Evolutionary conservation across 164 flowering plant genomes (phyloP), one percentile per base, ranked within the genome.

Genomic region (Vitis amurensis): DNA sequence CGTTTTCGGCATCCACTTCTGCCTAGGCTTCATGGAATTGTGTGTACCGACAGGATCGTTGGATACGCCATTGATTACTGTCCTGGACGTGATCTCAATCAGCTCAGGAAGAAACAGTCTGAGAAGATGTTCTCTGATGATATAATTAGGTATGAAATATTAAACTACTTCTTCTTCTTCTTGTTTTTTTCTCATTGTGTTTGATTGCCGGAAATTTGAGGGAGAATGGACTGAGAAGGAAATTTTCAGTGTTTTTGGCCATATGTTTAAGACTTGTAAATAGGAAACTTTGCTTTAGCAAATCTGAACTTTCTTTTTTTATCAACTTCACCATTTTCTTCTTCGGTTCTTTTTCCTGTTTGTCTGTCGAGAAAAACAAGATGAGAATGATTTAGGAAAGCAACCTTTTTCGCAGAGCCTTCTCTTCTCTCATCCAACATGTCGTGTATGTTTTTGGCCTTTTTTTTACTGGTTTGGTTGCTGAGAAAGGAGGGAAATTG

Each of bases 121-220:
- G 97, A 93, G 73, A 81, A 85, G 55, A 91, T 86, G 89, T 93
- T 93, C 76, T 90, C 97, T 61, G 87, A 84, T 30, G 92, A 90
- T 1, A 63, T 81, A 29, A 93, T 90, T 73, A 86, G 97, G 98
- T 91, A 61, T 13, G 15, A 56, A 12, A 48, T 30, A 6, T 19
- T 17, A 50, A 8, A 49, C 48, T 56, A 10, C 19, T 50, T 55
- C 10, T 5, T 64, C 9, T 49, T 3, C 13, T 30, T 61, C 12
- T 50, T 1, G 9, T 15, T 2, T 23, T 15, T 2, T 23, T 11
- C 17, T 19, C 11, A 57, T 50, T 63, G 63, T 19, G 17, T 47
- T 63, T 30, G n/a, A 2, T 7, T 16, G 29, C 44, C 7, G 44
- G 0, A 37, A 37, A 37, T 3, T 37, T 37, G 44, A 37, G 44